Conservation (phyloP, 2,329 filamentous ascomycete genomes). For the Botrytis hyacinthi region DNA sequence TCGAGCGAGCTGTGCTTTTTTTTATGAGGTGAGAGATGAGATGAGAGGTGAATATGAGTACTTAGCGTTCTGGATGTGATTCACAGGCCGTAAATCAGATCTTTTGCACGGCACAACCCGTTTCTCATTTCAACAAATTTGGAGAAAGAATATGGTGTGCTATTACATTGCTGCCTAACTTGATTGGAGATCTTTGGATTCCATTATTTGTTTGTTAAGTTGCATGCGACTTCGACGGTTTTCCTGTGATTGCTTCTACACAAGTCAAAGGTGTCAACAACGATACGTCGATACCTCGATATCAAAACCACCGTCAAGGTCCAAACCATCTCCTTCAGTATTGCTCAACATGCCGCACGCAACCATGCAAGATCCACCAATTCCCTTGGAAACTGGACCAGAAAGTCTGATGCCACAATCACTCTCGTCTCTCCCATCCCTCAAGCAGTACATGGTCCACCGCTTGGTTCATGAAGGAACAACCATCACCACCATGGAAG, state of each 20-base stretch:
- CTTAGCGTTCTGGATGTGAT: background rate
- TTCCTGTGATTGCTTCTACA: background rate
- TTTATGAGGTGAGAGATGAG: background rate
- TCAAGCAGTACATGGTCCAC: conserved; percentile 1
- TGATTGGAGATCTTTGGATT: background rate
- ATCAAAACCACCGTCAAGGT: background rate
- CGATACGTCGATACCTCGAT: background rate
- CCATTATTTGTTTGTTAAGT: background rate
- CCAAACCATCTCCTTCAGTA: background rate
- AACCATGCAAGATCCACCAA: background rate
- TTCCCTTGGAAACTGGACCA: background rate
- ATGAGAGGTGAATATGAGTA: background rate
- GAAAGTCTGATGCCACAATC: background rate
- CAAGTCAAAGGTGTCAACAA: background rate
- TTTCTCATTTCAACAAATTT: background rate
- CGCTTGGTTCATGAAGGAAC: background rate
- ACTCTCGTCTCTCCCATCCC: background rate
- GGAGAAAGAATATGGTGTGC: background rate
- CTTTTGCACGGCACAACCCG: background rate
- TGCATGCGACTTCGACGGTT: background rate
- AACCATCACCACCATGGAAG: background rate
- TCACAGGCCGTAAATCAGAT: background rate
- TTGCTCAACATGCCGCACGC: background rate
- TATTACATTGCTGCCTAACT: background rate
- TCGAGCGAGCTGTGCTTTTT: background rate